Base-by-base conservation (phyloP, 140 eudicot genomes). In the Ambrosia hybrid region DNA sequence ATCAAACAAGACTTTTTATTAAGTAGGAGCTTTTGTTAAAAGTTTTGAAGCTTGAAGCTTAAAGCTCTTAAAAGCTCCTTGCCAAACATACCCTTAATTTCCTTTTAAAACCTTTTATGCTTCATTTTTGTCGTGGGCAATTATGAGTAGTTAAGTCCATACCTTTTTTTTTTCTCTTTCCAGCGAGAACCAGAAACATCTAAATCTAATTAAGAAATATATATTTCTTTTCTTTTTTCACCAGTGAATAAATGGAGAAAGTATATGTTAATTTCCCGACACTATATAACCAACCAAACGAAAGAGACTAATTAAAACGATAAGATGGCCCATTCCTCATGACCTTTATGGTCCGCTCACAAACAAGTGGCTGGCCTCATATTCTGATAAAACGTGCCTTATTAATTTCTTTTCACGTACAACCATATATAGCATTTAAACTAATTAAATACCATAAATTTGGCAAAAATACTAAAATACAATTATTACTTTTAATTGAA, bases 221-320 rank as follows among this genome's bases (percentile, higher is more conserved):
- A 21, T 41, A 41, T 41, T 41, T 41, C 46, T 3, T 41, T 41
- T 41, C 46, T 41, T n/a, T 2, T 56, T 56, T 17, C 61, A 56
- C 34, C 61, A 56, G 33, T 6, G 6, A 15, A 15, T 16, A 56
- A 2, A 3, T 4, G 7, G 43, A 38, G 6, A 41, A 6, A 39
- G 2, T 41, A 8, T 4, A 43, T 48, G 30, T 43, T 59, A 38
- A 7, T 55, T 34, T 41, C 45, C 13, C 39, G 37, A 41, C 76
- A 43, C 61, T 37, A 67, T 52, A 30, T 14, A 30, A 58, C 46
- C 51, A 30, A 56, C 70, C 36, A 76, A 67, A 67, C 60, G 45
- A 76, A 67, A 76, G 46, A 58, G 57, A 68, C 60, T 26, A 21
- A 21, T 21, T 21, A 59, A 67, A 58, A 45, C 15, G 74, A 57